Evolutionary conservation across 441 rosid species (phyloP).

Genomic region (Daphne laureola): DNA sequence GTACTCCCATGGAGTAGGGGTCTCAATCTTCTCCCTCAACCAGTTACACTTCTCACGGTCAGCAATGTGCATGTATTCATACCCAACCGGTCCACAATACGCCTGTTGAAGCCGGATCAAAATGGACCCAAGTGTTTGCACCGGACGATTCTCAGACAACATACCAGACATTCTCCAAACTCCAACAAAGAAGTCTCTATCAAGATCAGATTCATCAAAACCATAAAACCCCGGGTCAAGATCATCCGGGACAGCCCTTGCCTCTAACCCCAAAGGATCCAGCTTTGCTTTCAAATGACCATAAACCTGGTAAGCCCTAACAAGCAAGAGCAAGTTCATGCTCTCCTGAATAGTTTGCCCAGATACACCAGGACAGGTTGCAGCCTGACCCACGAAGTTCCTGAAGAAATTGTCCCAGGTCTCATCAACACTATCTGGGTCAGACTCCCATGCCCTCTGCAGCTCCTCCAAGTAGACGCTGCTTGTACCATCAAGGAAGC

Average conservation of each 20-base stretch:
- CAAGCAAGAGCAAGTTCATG: slow-evolving; percentile 74
- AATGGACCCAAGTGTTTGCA: slow-evolving; percentile 85
- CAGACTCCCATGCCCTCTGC: slow-evolving; percentile 91
- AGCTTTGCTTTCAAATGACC: slow-evolving; percentile 95
- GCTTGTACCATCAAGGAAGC: slow-evolving; percentile 88
- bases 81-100: slow-evolving; percentile 90
- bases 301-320: slow-evolving; percentile 94
- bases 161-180: slow-evolving; percentile 96
- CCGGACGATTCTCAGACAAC: slow-evolving; percentile 91
- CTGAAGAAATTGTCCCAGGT: slow-evolving; percentile 98
- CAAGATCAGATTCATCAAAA: slow-evolving; percentile 88
- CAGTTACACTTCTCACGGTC: slow-evolving; percentile 88
- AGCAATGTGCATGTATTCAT: slow-evolving; percentile 91
- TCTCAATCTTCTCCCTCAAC: slow-evolving; percentile 95
- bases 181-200: slow-evolving; percentile 88
- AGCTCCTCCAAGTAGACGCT: slow-evolving; percentile 96
- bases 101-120: slow-evolving; percentile 90
- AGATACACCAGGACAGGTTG: slow-evolving; percentile 91
- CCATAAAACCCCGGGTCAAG: slow-evolving; percentile 76
- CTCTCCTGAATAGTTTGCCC: slow-evolving; percentile 98
- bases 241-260: slow-evolving; percentile 72
- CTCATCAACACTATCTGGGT: slow-evolving; percentile 88
- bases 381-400: slow-evolving; percentile 91
- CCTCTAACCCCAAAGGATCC: slow-evolving; percentile 78
- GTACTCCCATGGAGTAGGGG: slow-evolving; percentile 79